A percentile compares a stretch with the other conserved stretches of the same genome.
Evolutionary conservation across 139 green algal species (phyloP).

Genomic region (Parachlorella kessleri): DNA sequence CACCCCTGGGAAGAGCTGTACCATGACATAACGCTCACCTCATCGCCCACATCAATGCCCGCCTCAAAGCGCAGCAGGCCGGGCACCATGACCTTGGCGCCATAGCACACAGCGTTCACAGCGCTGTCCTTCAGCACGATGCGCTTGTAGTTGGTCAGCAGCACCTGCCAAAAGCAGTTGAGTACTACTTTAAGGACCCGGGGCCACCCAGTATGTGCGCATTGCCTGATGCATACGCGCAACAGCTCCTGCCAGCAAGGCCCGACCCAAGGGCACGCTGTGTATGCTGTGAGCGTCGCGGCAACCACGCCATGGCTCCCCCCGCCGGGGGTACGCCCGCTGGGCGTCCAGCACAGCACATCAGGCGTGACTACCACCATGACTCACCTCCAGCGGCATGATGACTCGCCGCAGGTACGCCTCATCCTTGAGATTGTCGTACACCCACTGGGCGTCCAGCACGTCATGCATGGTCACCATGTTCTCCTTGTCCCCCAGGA

Average conservation of each 20-base stretch:
- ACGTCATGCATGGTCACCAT: constrained; percentile 99
- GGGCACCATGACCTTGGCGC: constrained; percentile 98
- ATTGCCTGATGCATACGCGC: no score
- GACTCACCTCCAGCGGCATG: constrained; percentile 90
- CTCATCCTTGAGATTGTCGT: constrained; percentile 94
- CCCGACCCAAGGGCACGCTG: no score
- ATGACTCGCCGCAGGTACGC: constrained; percentile 90
- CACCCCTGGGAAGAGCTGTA: no score
- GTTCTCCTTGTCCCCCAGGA: constrained; percentile 97
- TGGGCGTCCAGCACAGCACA: no score
- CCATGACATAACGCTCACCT: constrained; percentile 69
- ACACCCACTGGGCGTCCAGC: constrained; percentile 93
- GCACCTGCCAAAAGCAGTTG: constrained; percentile 27
- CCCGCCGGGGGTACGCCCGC: no score
- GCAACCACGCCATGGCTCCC: no score
- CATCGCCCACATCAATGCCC: constrained; percentile 93
- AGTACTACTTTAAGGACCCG: no score
- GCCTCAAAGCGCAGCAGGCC: constrained; percentile 91
- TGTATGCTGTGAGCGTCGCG: no score
- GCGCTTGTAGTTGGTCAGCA: constrained; percentile 96
- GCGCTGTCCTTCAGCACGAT: constrained; percentile 97
- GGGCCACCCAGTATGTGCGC: no score
- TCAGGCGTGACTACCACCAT: no score
- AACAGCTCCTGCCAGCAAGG: no score
- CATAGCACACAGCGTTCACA: constrained; percentile 99